Base-by-base conservation (phyloP, 129 eudicot species). In the Artemisia tridentata region DNA sequence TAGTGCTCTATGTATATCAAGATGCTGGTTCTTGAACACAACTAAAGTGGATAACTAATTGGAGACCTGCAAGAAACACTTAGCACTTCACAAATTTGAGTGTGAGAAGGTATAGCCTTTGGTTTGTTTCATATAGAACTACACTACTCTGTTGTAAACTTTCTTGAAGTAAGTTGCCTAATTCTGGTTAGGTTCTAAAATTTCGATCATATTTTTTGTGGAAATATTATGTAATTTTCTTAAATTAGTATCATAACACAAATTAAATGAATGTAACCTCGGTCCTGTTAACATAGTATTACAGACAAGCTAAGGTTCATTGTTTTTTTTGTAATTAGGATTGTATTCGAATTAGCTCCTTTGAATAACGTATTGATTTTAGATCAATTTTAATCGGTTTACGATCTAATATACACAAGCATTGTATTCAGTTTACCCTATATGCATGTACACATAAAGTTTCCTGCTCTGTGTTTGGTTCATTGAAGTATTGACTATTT, bases 401-500 rank as follows among this genome's bases (percentile, higher is more conserved):
- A 38, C 7, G 45, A 38, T 38, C 45, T 38, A 38, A 7, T 7
- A 38, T 7, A 38, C 45, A 38, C 10, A 7, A 7, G 11, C 45
- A 38, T 38, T 38, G 45, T 38, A 38, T 38, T 51, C 18, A 51
- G 18, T 15, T 10, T 13, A 51, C 19, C 56, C 3, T 38, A 27
- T 34, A 54, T 54, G 47, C 17, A 29, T 68, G 34, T 55, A 54
- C n/a, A 55, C 48, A 19, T 7, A 18, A 54, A 47, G 11, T 66
- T 13, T 66, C 20, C 47, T 15, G 43, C 14, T 38, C 8, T 1
- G 34, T 14, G 27, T 68, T 50, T 52, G 65, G 46, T 52, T 56
- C 41, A 31, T 65, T 52, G 55, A 38, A 64, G 65, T 34, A 63
- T 51, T 52, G 41, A 10, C 27, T 48, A 23, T 60, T 53, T 61